Base-by-base conservation (phyloP, 352 stramenopile genomes). In the Albugo laibachii region DNA sequence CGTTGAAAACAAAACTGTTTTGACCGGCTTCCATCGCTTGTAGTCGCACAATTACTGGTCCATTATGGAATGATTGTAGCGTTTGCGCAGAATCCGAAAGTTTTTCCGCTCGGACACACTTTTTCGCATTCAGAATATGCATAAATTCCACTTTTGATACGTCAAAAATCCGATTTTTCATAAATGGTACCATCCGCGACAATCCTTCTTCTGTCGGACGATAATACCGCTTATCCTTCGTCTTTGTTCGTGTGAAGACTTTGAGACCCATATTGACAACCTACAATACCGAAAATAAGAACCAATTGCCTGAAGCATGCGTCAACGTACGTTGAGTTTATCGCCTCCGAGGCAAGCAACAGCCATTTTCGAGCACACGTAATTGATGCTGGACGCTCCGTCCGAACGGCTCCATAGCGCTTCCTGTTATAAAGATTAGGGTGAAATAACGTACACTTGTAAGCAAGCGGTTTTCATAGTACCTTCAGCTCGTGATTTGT, bases 221-320 rank as follows among this genome's bases (percentile, higher is more conserved):
- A 53, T 93, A 95, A 48, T 75, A 83, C 11, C 69, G 69, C 43
- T 85, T 65, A 2, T 68, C 66, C 15, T 60, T 53, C 21, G 83
- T 67, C 1, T 61, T 76, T 27, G 77, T 57, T 44, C 92, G 93
- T 13, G 76, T 74, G 48, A 95, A 94, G 3, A 92, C 71, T 51
- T 88, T 87, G 46, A 95, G 73, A 5, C 85, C 85, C 40, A 81
- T 93, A 56, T 95, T 92, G n/a, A 96, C 75, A 50, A 96, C 83
- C 70, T 94, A n/a, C 2, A 35, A n/a, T 27, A 42, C 4, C 27
- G 36, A n/a, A 48, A 15, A 14, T 20, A 37, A 14, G 3, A 54
- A 19, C 16, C 31, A 6, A 13, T 27, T 19, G 36, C 18, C 11
- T 2, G 2, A 48, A 41, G 15, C 12, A 13, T 41, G 15, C 15